Evolutionary conservation across 2,329 filamentous ascomycete species (phyloP).

Genomic region (Helicocarpus griseus): DNA sequence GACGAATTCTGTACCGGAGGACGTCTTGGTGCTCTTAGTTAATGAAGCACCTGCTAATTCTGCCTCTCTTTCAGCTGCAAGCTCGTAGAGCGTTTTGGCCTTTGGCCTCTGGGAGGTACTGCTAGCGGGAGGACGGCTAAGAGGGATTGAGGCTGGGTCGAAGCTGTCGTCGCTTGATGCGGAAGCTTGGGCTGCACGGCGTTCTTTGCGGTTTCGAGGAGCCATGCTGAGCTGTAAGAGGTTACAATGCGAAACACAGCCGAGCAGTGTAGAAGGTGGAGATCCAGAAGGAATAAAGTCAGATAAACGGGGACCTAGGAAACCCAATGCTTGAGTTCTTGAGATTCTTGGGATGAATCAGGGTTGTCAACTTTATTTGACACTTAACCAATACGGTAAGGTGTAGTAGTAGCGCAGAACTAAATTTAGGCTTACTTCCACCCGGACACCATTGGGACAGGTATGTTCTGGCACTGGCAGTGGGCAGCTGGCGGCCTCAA

Average conservation of each 20-base stretch:
- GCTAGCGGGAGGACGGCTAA: constrained; percentile 19
- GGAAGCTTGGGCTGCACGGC: constrained; percentile 22
- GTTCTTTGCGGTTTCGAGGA: constrained; percentile 29
- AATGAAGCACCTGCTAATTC: constrained; percentile 15
- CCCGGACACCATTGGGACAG: too few relatives aligned
- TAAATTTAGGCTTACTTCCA: too few relatives aligned
- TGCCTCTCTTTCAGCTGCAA: constrained; percentile 35
- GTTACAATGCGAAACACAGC: not conserved
- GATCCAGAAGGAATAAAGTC: not conserved
- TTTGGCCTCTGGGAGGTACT: constrained; percentile 9
- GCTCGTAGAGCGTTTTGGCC: constrained; percentile 34
- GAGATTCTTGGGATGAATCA: too few relatives aligned
- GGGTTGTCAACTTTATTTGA: too few relatives aligned
- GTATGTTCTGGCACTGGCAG: too few relatives aligned
- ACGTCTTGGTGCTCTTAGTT: not conserved
- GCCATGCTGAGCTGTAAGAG: constrained; percentile 5
- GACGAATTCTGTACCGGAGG: constrained; percentile 23
- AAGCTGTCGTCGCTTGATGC: constrained; percentile 9
- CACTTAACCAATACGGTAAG: too few relatives aligned
- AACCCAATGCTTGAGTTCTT: too few relatives aligned
- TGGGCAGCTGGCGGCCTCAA: too few relatives aligned
- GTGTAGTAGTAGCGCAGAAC: too few relatives aligned
- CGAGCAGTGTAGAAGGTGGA: too few relatives aligned
- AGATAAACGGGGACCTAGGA: too few relatives aligned
- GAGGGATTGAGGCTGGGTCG: constrained; percentile 23